A percentile compares a stretch with the other conserved stretches of the same genome.
phyloP scores from a whole-genome alignment of 495 filamentous ascomycete species.

The Penicillium crystallinum region DNA sequence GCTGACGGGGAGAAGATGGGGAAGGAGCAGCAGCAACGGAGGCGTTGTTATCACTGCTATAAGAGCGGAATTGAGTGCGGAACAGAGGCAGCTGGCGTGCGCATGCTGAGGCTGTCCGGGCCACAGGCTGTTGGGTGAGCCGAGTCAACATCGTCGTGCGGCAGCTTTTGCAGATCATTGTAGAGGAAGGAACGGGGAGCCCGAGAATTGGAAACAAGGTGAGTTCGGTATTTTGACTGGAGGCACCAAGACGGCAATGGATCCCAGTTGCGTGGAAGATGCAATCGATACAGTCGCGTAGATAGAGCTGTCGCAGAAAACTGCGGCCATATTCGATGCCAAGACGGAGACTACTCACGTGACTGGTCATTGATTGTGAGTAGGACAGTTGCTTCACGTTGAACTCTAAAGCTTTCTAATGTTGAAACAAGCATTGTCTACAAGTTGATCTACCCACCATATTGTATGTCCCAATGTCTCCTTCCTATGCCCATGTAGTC shows the following conservation, averaged over 20 bases:
- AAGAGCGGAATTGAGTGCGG: conserved; percentile 34
- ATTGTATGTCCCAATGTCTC: too few relatives aligned
- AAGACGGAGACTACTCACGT: conserved; percentile 39
- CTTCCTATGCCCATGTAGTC: too few relatives aligned
- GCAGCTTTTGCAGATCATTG: conserved; percentile 49
- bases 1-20: conserved; percentile 50
- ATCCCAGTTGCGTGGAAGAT: conserved; percentile 3
- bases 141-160: conserved; percentile 39
- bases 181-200: conserved; percentile 4
- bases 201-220: too few relatives aligned
- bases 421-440: too few relatives aligned
- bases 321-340: conserved; percentile 43
- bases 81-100: conserved; percentile 26
- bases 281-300: conserved; percentile 12
- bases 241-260: not conserved
- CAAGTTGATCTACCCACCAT: too few relatives aligned
- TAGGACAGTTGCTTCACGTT: not conserved
- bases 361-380: not conserved
- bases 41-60: conserved; percentile 36
- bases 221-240: not conserved
- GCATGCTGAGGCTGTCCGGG: conserved; percentile 27
- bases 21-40: conserved; percentile 45
- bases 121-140: conserved; percentile 29
- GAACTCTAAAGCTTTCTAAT: too few relatives aligned
- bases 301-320: conserved; percentile 27